Base-by-base conservation (phyloP, 192 early-diverging fungal species). In the Funneliformis mosseae region DNA sequence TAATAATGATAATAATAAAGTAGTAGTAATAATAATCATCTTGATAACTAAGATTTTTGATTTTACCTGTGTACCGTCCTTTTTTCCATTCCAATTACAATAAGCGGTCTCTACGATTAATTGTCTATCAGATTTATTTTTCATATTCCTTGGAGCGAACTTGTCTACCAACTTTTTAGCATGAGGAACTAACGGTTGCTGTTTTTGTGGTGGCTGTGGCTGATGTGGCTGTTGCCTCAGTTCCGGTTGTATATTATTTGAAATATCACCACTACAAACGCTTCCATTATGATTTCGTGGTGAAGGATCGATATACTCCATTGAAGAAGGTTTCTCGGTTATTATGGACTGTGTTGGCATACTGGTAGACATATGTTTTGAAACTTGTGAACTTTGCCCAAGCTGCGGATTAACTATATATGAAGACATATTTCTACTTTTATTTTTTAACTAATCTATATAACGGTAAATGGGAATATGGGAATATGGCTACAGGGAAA, bases 141-240 rank as follows among this genome's bases (percentile, higher is more conserved):
- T 74, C 73, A 55, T 77, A 5, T 9, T n/a, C 21, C 48, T 55
- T 41, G 76, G 59, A 39, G 76, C 42, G 27, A 77, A 77, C 27
- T 77, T 77, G 39, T 77, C 50, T 38, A 77, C 76, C 33, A 77
- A 45, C 42, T 77, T 77, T 66, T 61, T 77, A 16, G 76, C 61
- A 28, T 11, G 46, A 42, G 76, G 64, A 42, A 61, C 61, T 42
- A 28, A 27, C n/a, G 14, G 76, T 63, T n/a, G 62, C 63, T 25
- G 59, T 77, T 63, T 72, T 45, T 25, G 18, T 2, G 14, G 42
- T 45, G 18, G 64, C 64, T 67, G 64, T 64, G 25, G n/a, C 38
- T 42, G 68, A 8, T 72, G 70, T 72, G 70, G 43, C 38, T 72
- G 38, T 74, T 74, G 73, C 28, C 25, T 4, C 28, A n/a, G 14